Evolutionary conservation across 306 rosid genomes (phyloP).

Genomic region (Myrica gale): DNA sequence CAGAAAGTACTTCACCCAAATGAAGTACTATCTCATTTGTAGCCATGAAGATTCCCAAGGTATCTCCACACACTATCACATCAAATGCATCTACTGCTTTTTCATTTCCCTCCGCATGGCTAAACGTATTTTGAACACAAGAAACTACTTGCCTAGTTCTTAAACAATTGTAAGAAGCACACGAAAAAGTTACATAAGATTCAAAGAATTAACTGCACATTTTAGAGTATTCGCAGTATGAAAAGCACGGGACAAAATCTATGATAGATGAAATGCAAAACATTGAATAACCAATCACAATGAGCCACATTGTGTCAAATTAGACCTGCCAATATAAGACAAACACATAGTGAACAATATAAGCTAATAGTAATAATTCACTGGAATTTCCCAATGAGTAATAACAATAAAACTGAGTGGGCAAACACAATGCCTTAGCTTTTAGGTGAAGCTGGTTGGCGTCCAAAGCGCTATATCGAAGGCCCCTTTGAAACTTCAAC

Average conservation of each 20-base stretch:
- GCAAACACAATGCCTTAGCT: neutral
- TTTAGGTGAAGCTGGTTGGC: no score
- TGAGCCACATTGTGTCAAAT: constrained; percentile 5
- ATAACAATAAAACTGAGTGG: no score
- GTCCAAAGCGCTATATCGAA: no score
- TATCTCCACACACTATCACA: constrained; percentile 92
- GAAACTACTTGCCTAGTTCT: constrained; percentile 71
- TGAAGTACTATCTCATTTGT: no score
- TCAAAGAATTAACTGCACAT: neutral
- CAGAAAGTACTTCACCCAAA: no score
- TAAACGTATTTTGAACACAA: constrained; percentile 46
- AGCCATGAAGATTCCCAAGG: constrained; percentile 89
- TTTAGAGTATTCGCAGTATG: neutral
- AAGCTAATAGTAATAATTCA: neutral
- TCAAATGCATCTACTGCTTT: constrained; percentile 63
- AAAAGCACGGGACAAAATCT: neutral
- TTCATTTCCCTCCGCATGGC: constrained; percentile 45
- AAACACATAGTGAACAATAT: neutral
- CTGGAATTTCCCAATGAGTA: no score
- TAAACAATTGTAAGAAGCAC: constrained; percentile 45
- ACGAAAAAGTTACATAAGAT: constrained; percentile 10
- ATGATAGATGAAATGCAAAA: constrained; percentile 9
- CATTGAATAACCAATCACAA: constrained; percentile 7
- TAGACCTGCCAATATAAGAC: neutral
- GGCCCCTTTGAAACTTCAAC: no score